phyloP scores from a whole-genome alignment of 768 basidiomycete genomes.

The Suillus tomentosus region DNA sequence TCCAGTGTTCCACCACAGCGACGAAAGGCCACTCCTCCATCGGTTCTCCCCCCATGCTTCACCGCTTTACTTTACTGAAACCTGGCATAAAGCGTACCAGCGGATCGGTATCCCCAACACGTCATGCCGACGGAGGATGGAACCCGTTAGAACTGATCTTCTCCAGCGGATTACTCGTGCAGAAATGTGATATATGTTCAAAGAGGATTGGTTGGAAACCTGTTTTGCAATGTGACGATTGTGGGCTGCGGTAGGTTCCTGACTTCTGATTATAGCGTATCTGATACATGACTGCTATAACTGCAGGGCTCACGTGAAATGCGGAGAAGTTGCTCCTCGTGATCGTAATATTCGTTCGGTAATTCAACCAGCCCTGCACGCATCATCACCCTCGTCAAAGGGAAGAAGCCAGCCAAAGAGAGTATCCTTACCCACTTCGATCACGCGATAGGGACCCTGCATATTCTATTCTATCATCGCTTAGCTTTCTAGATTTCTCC shows the following conservation, averaged over 20 bases:
- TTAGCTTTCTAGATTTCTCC: too few species aligned
- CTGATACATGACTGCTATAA: conserved; percentile 16
- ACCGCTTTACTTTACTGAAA: conserved; percentile 86
- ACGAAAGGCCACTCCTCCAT: conserved; percentile 80
- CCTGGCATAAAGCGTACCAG: conserved; percentile 65
- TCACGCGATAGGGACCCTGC: conserved; percentile 28
- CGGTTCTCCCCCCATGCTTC: conserved; percentile 58
- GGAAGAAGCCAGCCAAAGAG: conserved; percentile 31
- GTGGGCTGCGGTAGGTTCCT: conserved; percentile 63
- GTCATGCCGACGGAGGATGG: conserved; percentile 50
- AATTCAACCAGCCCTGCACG: conserved; percentile 25
- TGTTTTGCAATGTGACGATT: conserved; percentile 86
- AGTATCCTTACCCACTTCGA: conserved; percentile 24
- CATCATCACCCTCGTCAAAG: conserved; percentile 29
- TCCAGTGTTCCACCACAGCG: conserved; percentile 58
- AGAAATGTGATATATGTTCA: conserved; percentile 80
- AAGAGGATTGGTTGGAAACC: conserved; percentile 89
- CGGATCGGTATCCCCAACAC: conserved; percentile 32
- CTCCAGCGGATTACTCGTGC: conserved; percentile 65
- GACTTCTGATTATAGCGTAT: conserved; percentile 9
- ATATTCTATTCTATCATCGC: neutral
- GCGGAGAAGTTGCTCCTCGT: conserved; percentile 78
- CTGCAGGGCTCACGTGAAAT: conserved; percentile 79
- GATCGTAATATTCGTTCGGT: conserved; percentile 57
- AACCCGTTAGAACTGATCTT: conserved; percentile 81